phyloP scores from a whole-genome alignment of 768 basidiomycete genomes.

The Boletus coccyginus region DNA sequence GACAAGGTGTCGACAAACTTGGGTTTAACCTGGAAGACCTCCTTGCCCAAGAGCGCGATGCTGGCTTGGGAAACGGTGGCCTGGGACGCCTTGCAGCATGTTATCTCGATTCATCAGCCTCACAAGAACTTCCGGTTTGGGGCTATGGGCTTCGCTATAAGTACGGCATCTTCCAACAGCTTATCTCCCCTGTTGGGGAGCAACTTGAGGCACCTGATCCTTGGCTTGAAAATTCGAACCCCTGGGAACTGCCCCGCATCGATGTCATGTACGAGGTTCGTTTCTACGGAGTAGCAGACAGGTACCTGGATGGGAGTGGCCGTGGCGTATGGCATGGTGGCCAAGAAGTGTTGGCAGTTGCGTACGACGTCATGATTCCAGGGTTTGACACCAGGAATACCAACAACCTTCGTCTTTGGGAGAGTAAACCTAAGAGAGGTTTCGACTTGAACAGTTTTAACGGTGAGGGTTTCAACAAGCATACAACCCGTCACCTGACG shows the following conservation, averaged over 20 bases:
- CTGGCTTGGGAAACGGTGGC: constrained; percentile 93
- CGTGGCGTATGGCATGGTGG: constrained; percentile 82
- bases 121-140: constrained; percentile 90
- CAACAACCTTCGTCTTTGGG: constrained; percentile 87
- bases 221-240: constrained; percentile 86
- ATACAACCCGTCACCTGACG: neutral
- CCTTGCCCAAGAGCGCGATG: constrained; percentile 87
- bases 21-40: constrained; percentile 91
- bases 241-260: constrained; percentile 83
- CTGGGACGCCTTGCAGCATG: constrained; percentile 96
- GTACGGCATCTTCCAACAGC: constrained; percentile 94
- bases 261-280: constrained; percentile 85
- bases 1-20: constrained; percentile 63
- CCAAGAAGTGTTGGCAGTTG: constrained; percentile 89
- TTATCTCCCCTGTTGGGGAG: constrained; percentile 79
- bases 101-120: constrained; percentile 91
- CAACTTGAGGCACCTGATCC: constrained; percentile 92
- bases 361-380: constrained; percentile 94
- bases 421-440: constrained; percentile 81
- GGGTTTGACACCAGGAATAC: constrained; percentile 78
- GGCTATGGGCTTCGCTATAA: constrained; percentile 93
- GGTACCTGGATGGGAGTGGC: constrained; percentile 53
- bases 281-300: constrained; percentile 84
- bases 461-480: constrained; percentile 40
- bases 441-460: constrained; percentile 97